Conservation (phyloP, 176 grass and related monocot species). For the Zea luxurians region DNA sequence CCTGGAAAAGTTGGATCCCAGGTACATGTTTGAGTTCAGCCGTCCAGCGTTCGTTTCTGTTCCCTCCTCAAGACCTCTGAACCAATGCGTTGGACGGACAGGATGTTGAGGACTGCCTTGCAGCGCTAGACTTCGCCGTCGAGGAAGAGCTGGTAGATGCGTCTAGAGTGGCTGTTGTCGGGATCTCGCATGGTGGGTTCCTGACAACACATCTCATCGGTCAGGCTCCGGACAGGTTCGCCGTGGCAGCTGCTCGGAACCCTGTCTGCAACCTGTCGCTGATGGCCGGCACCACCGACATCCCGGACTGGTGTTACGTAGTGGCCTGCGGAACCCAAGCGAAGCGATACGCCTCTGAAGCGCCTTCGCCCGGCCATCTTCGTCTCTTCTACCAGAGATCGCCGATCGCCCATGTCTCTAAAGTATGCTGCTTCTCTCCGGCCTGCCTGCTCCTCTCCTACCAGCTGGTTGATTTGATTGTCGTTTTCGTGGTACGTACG, state of each 20-base stretch:
- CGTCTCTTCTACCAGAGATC: conserved; percentile 70
- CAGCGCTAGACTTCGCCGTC: conserved; percentile 59
- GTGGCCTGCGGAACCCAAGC: conserved; percentile 62
- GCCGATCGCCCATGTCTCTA: conserved; percentile 65
- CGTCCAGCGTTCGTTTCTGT: no score
- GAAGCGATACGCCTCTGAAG: conserved; percentile 64
- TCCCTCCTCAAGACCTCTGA: no score
- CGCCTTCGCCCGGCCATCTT: conserved; percentile 54
- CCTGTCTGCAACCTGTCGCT: conserved; percentile 81
- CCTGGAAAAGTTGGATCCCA: conserved; percentile 82
- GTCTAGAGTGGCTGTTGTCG: conserved; percentile 77
- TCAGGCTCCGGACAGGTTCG: conserved; percentile 83
- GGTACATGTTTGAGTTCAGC: conserved; percentile 38
- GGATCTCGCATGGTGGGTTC: conserved; percentile 86
- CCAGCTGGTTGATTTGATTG: no score
- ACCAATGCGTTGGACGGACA: not conserved
- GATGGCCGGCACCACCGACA: conserved; percentile 86
- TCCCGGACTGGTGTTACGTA: conserved; percentile 78
- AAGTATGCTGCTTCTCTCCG: conserved; percentile 40
- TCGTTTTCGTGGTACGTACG: not conserved
- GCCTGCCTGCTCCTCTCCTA: no score
- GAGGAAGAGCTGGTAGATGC: conserved; percentile 56
- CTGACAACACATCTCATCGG: conserved; percentile 85
- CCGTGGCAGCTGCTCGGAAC: conserved; percentile 65
- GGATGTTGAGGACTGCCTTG: conserved; percentile 84